A percentile compares a stretch with the other conserved stretches of the same genome.
phyloP scores from a whole-genome alignment of 2,329 filamentous ascomycete species.

The Paecilomyces sp. region DNA sequence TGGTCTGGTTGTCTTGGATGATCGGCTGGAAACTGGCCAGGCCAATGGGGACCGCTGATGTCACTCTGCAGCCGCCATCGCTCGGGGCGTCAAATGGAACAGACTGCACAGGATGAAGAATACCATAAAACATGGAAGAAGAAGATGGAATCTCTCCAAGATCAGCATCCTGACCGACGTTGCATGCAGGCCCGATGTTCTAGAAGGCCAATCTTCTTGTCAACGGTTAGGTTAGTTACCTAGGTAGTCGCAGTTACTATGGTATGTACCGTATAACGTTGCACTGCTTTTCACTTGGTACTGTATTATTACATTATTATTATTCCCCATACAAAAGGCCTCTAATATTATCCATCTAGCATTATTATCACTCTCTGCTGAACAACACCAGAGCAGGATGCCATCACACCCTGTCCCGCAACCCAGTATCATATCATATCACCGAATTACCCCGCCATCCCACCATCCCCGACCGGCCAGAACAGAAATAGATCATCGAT shows the following conservation, averaged over 20 bases:
- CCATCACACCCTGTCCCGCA: neutral
- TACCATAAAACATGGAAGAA: neutral
- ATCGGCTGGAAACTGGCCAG: neutral
- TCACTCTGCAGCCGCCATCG: neutral
- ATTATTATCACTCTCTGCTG: too few relatives aligned
- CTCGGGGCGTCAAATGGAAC: neutral
- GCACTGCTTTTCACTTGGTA: too few relatives aligned
- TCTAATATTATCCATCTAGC: too few relatives aligned
- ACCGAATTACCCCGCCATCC: neutral
- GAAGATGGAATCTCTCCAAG: neutral
- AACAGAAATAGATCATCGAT: neutral
- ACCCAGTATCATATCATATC: neutral
- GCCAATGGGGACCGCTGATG: neutral
- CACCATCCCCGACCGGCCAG: neutral
- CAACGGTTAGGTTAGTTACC: too few relatives aligned
- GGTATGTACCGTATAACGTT: too few relatives aligned
- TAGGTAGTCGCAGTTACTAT: too few relatives aligned
- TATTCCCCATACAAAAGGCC: too few relatives aligned
- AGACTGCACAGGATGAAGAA: neutral
- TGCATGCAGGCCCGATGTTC: neutral
- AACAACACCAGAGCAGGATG: neutral
- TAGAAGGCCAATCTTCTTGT: neutral
- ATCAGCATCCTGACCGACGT: neutral
- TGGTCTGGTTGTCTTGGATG: too few relatives aligned
- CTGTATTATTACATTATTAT: neutral